A percentile compares a stretch with the other conserved stretches of the same genome.
Conservation (phyloP, 805 yeast genomes). For the Metschnikowia hibisci region DNA sequence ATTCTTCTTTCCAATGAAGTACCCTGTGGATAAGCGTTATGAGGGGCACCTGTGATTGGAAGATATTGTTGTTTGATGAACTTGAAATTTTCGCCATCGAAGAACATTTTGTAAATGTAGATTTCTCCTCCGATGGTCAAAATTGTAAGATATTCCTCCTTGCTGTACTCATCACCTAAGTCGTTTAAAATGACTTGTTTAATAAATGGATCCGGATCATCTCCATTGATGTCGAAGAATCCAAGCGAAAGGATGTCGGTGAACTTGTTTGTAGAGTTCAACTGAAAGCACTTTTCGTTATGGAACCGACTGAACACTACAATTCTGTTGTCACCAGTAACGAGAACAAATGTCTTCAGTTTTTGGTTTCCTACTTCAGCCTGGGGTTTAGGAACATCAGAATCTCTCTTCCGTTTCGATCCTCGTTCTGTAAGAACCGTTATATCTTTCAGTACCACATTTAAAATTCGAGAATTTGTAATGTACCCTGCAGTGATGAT, state of each 20-base stretch:
- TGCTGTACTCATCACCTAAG: conserved; percentile 53
- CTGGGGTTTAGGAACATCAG: conserved; percentile 4
- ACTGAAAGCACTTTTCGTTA: conserved; percentile 50
- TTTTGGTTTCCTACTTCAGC: conserved; percentile 18
- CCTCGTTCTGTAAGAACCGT: conserved; percentile 26
- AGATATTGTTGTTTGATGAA: conserved; percentile 43
- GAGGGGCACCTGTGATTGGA: conserved; percentile 72
- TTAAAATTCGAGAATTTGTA: conserved; percentile 47
- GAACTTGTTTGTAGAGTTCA: conserved; percentile 46
- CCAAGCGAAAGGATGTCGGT: conserved; percentile 41
- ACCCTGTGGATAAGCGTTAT: conserved; percentile 67
- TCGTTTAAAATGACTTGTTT: conserved; percentile 62
- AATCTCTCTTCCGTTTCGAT: conserved; percentile 27
- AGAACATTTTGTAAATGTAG: conserved; percentile 56
- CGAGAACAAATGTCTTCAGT: conserved; percentile 53
- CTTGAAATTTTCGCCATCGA: conserved; percentile 42
- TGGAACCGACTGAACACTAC: conserved; percentile 58
- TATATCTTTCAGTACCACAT: conserved; percentile 34
- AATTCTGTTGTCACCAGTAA: conserved; percentile 73
- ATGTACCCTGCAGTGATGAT: conserved; percentile 71
- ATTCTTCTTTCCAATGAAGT: conserved; percentile 66
- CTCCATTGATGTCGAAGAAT: conserved; percentile 47
- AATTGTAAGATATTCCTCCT: conserved; percentile 63
- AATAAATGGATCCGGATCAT: conserved; percentile 67
- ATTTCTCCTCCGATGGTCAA: conserved; percentile 82